Base-by-base conservation (phyloP, 2,329 filamentous ascomycete genomes). In the Zymoseptoria tritici region DNA sequence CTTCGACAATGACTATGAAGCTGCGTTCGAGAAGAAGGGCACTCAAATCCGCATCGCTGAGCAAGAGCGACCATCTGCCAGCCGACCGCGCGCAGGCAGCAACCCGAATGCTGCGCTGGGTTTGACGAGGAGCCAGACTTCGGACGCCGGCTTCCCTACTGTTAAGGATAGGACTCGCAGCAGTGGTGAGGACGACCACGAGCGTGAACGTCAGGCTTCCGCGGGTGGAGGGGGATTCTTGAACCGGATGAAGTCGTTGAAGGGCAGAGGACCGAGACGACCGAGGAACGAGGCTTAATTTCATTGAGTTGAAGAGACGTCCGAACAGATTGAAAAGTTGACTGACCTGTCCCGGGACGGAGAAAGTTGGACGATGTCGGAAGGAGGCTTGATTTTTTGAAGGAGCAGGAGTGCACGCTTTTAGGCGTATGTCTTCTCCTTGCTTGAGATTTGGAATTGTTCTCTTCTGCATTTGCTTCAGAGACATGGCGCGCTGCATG, bases 181-280 rank as follows among this genome's bases (percentile, higher is more conserved):
- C 73, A 64, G 75, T 73, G 58, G 78, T 79, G 60, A 79, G 77
- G 49, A 75, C 74, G 64, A 68, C 71, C 73, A 66, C 78, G 60
- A 79, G 77, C 46, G 75, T 74, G 64, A 68, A 71, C 73, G 66
- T 78, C 58, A 57, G 26, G 59, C 52, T 29, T 53, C 29, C 13
- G 52, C 55, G 21, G 79, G 70, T n/a, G 64, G 73, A 74, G 76
- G 78, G 52, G 82, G 83, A 53, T 86, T 95, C 63, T 73, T 95
- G 62, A 89, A 84, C 56, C 84, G 90, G 57, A 90, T 94, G 78
- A 91, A 90, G 81, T 91, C 87, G 74, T 77, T 94, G 75, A 92
- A 90, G 78, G 87, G 87, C 31, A 16, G 36, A 16, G 36, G 36
- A 7, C 81, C 86, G 64, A 80, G 84, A 53, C 57, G 62, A 53